Conservation (phyloP, 2,329 filamentous ascomycete species). For the Ascochyta koolunga region DNA sequence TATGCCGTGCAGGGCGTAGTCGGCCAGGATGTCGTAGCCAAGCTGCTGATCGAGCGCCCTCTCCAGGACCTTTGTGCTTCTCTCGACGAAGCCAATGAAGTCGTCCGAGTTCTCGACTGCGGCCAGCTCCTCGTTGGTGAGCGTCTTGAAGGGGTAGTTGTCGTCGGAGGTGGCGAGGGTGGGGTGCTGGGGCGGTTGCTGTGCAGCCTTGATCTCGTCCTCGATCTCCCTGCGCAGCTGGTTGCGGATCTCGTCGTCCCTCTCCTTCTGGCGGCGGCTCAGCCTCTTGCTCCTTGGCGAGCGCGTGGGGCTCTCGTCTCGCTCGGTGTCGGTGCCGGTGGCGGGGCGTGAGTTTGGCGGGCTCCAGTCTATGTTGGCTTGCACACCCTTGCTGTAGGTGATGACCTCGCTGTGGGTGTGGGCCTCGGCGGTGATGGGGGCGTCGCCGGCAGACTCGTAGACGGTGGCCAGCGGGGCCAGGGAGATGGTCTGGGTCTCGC, state of each 20-base stretch:
- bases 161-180: slow-evolving; percentile 55
- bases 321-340: slow-evolving; percentile 61
- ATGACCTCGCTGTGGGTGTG: slow-evolving; percentile 74
- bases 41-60: slow-evolving; percentile 91
- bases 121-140: slow-evolving; percentile 83
- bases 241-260: slow-evolving; percentile 87
- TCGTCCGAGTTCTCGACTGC: slow-evolving; percentile 92
- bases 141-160: slow-evolving; percentile 76
- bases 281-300: slow-evolving; percentile 69
- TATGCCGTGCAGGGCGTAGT: slow-evolving; percentile 83
- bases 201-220: slow-evolving; percentile 79
- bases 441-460: slow-evolving; percentile 71
- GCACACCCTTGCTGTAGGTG: slow-evolving; percentile 96
- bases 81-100: slow-evolving; percentile 92
- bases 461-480: slow-evolving; percentile 76
- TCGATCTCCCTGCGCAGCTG: slow-evolving; percentile 89
- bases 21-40: slow-evolving; percentile 92
- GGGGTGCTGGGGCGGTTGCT: slow-evolving; percentile 51
- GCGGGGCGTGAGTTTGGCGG: slow-evolving; percentile 59
- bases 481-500: slow-evolving; percentile 70
- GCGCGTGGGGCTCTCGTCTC: slow-evolving; percentile 65
- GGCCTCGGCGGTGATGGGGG: slow-evolving; percentile 74
- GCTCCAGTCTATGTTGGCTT: slow-evolving; percentile 80
- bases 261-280: slow-evolving; percentile 78
- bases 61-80: slow-evolving; percentile 96